A percentile compares a stretch with the other conserved stretches of the same genome.
These are phyloP conservation scores for Talaromyces pinophilus DNA, from an alignment of 2,329 filamentous ascomycete genomes.

Conservation along the genomic window DNA sequence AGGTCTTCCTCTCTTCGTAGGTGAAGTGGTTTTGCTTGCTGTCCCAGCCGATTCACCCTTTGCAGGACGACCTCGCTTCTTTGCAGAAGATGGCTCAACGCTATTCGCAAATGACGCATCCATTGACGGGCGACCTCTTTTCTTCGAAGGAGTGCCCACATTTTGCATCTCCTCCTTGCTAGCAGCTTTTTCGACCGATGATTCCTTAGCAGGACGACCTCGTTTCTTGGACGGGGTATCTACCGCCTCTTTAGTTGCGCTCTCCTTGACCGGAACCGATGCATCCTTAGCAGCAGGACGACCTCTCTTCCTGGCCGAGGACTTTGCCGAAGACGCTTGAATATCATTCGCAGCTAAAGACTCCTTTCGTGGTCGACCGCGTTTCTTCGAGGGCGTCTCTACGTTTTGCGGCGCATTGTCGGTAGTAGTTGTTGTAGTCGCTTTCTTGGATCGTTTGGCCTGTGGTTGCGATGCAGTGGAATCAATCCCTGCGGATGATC, in stretches of 20 bases:
- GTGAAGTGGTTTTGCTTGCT: neutral
- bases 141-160: neutral
- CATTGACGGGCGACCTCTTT: neutral
- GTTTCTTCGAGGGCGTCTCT: neutral
- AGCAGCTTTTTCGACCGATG: neutral
- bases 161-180: neutral
- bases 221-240: neutral
- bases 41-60: neutral
- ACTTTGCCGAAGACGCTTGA: neutral
- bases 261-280: neutral
- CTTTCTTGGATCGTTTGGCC: neutral
- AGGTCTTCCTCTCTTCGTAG: neutral
- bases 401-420: neutral
- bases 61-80: constrained; percentile 1
- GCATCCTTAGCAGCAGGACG: constrained; percentile 2
- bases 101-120: neutral
- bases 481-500: neutral
- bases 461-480: neutral
- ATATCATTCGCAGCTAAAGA: neutral
- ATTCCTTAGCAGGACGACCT: neutral
- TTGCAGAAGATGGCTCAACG: neutral
- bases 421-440: neutral
- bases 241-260: neutral
- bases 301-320: neutral
- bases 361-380: neutral